A percentile compares a stretch with the other conserved stretches of the same genome.
phyloP scores from a whole-genome alignment of 139 green algal genomes.

The Trebouxia sp. region DNA sequence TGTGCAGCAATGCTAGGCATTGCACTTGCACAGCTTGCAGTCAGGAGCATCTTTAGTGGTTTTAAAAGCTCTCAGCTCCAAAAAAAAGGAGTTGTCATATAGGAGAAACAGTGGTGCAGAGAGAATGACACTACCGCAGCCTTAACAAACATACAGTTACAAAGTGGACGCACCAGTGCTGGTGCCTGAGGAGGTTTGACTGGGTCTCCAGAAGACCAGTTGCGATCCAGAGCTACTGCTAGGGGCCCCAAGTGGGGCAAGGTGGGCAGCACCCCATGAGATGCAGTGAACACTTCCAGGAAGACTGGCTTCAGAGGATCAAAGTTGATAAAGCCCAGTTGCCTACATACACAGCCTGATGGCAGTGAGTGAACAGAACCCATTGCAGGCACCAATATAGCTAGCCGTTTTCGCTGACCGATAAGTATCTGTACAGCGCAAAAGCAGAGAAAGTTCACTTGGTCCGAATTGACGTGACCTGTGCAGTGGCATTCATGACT shows the following conservation, averaged over 20 bases:
- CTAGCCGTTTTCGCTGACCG: no score
- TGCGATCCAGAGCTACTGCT: slow-evolving; percentile 71
- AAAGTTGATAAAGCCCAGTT: slow-evolving; percentile 92
- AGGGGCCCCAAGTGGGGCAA: slow-evolving; percentile 67
- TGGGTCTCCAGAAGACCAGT: slow-evolving; percentile 61
- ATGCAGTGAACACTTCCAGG: slow-evolving; percentile 79
- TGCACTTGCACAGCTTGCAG: no score
- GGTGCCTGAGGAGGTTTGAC: slow-evolving; percentile 67
- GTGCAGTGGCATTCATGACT: no score
- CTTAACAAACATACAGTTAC: neutral
- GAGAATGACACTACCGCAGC: no score
- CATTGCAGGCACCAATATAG: neutral
- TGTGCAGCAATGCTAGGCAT: no score
- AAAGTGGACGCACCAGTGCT: slow-evolving; percentile 47
- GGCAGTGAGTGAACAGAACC: neutral
- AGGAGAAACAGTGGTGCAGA: no score
- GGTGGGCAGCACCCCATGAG: slow-evolving; percentile 67
- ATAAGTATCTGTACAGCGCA: no score
- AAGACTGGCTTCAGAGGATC: slow-evolving; percentile 86
- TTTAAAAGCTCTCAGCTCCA: no score
- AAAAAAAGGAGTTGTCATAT: no score
- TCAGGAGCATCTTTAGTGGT: no score
- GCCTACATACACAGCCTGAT: slow-evolving; percentile 42
- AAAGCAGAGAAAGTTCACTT: no score
- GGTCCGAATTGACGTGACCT: no score